phyloP scores from a whole-genome alignment of 768 basidiomycete species.

The Tricholomella constricta region DNA sequence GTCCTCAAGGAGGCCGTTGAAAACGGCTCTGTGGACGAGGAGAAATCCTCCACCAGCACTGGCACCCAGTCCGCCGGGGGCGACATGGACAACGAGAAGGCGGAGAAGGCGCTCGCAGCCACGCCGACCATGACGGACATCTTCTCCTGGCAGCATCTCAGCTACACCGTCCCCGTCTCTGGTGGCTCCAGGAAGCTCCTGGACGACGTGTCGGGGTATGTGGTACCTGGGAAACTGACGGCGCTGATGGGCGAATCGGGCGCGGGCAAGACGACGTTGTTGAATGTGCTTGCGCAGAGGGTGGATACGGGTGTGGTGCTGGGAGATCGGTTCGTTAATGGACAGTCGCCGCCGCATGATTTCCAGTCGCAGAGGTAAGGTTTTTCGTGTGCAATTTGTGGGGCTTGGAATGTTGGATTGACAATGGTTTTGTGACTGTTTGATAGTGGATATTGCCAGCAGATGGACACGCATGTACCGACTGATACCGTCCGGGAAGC shows the following conservation, averaged over 20 bases:
- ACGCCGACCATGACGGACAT: constrained; percentile 52
- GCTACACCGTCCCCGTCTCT: constrained; percentile 62
- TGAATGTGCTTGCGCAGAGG: constrained; percentile 58
- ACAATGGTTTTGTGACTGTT: not conserved
- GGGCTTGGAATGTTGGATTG: not conserved
- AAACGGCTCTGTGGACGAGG: constrained; percentile 36
- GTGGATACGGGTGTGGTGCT: constrained; percentile 46
- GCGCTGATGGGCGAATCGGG: constrained; percentile 71
- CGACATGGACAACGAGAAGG: constrained; percentile 23
- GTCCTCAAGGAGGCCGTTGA: constrained; percentile 32
- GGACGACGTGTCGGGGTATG: constrained; percentile 77
- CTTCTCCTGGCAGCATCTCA: constrained; percentile 80
- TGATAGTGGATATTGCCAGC: constrained; percentile 79
- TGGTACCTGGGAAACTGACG: constrained; percentile 78
- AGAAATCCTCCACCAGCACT: constrained; percentile 24
- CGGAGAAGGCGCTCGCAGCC: constrained; percentile 37
- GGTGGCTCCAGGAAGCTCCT: constrained; percentile 54
- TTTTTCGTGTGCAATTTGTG: not conserved
- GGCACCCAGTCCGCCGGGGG: constrained; percentile 8
- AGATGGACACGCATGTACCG: constrained; percentile 79
- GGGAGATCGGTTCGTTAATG: constrained; percentile 59
- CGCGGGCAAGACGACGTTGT: constrained; percentile 58
- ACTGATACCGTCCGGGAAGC: constrained; percentile 82
- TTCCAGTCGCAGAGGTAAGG: constrained; percentile 63
- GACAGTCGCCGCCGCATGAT: constrained; percentile 51